Evolutionary conservation across 2,329 filamentous ascomycete species (phyloP).

Genomic region (Chrysoporthe austroafricana): DNA sequence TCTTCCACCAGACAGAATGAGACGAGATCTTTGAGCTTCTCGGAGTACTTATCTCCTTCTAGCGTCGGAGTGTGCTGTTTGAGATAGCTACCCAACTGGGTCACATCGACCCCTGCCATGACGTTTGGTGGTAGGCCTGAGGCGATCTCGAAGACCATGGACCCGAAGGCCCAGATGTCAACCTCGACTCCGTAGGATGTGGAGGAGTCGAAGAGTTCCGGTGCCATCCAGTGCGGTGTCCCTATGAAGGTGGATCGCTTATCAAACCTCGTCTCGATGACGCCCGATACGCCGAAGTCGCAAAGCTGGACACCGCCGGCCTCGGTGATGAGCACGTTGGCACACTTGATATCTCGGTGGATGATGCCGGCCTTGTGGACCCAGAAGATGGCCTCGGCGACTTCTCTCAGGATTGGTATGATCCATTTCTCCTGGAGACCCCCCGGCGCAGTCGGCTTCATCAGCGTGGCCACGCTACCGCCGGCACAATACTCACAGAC

Average conservation of each 20-base stretch:
- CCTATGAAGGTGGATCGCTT: conserved; percentile 83
- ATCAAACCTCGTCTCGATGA: conserved; percentile 74
- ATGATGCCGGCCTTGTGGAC: conserved; percentile 72
- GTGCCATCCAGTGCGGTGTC: conserved; percentile 86
- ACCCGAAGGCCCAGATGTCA: conserved; percentile 86
- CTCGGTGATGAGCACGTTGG: conserved; percentile 80
- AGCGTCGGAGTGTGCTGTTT: conserved; percentile 68
- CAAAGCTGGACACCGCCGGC: conserved; percentile 78
- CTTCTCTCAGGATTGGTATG: conserved; percentile 68
- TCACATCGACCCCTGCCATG: conserved; percentile 54
- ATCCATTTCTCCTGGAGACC: conserved; percentile 74
- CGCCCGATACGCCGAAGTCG: conserved; percentile 82
- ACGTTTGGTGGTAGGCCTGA: conserved; percentile 76
- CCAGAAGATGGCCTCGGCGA: conserved; percentile 68
- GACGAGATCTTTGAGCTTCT: conserved; percentile 69
- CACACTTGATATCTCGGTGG: conserved; percentile 74
- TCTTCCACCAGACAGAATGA: conserved; percentile 74
- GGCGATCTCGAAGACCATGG: conserved; percentile 80
- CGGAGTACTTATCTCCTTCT: conserved; percentile 72
- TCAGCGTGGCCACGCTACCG: conserved; percentile 76
- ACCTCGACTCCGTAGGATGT: conserved; percentile 72
- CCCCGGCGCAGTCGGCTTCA: conserved; percentile 68
- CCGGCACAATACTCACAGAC: conserved; percentile 86
- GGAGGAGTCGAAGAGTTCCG: conserved; percentile 70
- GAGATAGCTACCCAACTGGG: conserved; percentile 59